Evolutionary conservation across 2,329 filamentous ascomycete species (phyloP), one percentile per base, ranked within the genome.

Genomic region (Polytolypa hystricis): DNA sequence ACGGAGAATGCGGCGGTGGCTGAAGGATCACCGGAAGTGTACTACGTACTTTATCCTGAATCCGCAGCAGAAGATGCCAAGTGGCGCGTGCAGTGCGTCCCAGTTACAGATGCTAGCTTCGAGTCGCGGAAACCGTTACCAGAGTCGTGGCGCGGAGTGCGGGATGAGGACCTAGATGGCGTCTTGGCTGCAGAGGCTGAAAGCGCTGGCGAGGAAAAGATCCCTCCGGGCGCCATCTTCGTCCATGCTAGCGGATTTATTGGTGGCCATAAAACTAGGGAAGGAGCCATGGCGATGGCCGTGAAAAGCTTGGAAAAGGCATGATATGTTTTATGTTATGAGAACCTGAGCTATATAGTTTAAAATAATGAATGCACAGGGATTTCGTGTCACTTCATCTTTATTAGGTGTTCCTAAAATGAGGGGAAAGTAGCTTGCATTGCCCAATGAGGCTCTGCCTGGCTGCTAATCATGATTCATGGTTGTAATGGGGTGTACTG

Each of bases 201-300:
- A 38, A 51, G 56, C 38, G 44, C 51, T 17, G 59, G 57, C n/a
- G 54, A 56, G 33, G 46, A 52, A 23, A 57, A 60, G 39, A 55
- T 62, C 9, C 55, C 58, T 5, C 57, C 57, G 29, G 65, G 87
- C 5, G 79, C 84, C 44, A 79, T 98, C 18, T 98, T 98, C 57
- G 82, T 95, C 19, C 91, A 98, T 57, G 87, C 87, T 3, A 80
- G 81, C 36, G 91, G 91, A 18, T 98, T 98, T 64, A 96, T 96
- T 54, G 91, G 91, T 12, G 91, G 91, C 2, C 93, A 95, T 63
- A 81, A 83, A 70, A 93, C 82, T 0, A 91, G 83, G 52, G 84
- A 93, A 43, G 91, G 91, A 19, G 87, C 78, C 17, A 73, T 84
- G 57, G 76, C 78, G 40, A 93, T 96, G 85, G 86, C 87, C 35